Base-by-base conservation (phyloP, 1,139 yeast genomes). In the Blastobotrys raffinosifermentans region DNA sequence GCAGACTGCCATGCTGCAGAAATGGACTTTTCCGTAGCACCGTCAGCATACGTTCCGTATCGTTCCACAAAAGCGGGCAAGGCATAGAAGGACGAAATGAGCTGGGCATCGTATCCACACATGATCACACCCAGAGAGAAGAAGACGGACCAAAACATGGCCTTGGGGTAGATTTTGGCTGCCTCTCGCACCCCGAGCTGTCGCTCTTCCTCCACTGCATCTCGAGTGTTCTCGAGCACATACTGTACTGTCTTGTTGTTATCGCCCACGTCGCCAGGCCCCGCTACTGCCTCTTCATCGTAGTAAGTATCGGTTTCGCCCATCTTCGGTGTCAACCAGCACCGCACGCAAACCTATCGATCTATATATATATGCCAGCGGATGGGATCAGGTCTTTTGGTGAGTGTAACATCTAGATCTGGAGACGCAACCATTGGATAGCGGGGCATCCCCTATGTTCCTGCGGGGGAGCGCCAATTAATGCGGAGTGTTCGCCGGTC, bases 81-180 rank as follows among this genome's bases (percentile, higher is more conserved):
- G 2, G 71, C 71, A 49, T 60, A 70, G 51, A 72, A 63, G 3
- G 65, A 57, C 21, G 55, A 47, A 41, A 70, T 53, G 40, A 71
- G 55, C 35, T 54, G 57, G 23, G 61, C 56, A 47, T 72, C 76
- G 48, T 68, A 72, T 21, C 76, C 77, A 41, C 65, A 72, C 75
- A 70, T 70, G 39, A 71, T 51, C 34, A 71, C 58, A 19, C 67
- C 64, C 9, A 63, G 49, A 2, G 70, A 61, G 44, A 70, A 57
- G 32, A 70, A 50, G 33, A 67, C 43, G 4, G 73, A 65, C 75
- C 75, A 72, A 44, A 66, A 43, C 27, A 64, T 64, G n/a, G 75
- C 72, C 41, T 57, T 58, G 9, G 64, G 66, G 42, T 60, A 63
- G 27, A 41, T 42, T 22, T 34, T 41, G 25, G 43, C 27, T 3